Evolutionary conservation across 106 monocot genomes (phyloP), one percentile per base, ranked within the genome.

Genomic region (Acorus calamus): DNA sequence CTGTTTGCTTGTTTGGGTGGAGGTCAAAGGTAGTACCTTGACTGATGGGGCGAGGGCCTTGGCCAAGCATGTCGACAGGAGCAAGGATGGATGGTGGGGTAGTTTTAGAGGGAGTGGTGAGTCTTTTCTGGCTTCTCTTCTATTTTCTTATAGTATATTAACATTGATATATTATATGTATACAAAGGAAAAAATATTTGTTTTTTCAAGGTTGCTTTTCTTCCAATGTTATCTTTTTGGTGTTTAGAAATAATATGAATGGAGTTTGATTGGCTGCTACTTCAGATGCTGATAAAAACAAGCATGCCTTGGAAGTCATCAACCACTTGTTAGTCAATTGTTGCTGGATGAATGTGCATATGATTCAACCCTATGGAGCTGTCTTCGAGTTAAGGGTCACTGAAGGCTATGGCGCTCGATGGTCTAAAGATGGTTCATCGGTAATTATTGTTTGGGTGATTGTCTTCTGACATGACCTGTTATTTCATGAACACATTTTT

Each of bases 401-500:
- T 61, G 72, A 90, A 70, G 94, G 90, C 52, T 87, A 87, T 78
- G 94, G 94, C 58, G 94, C 94, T 56, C 78, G 94, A 3, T 96
- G 90, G 94, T 90, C 90, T 61, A 50, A 63, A 56, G 87, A 90
- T 73, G 94, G 94, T 57, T 71, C 73, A 9, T 74, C 84, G 94
- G 94, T 96, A 69, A 5, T 3, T 50, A 1, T 47, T 28, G 28
- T 28, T 28, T 28, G 28, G 28, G 28, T 28, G 28, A 28, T 28
- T 28, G 28, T 28, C 1, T 28, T 28, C 28, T 28, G 28, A 28
- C 28, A 10, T 55, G 43, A 8, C 46, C 3, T 49, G 9, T 11
- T 4, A 8, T 8, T 12, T 8, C 7, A 8, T 43, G 58, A 46
- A 5, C 3, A 12, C 14, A 3, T 55, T 67, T 11, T 14, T 46